Evolutionary conservation across 2,329 filamentous ascomycete species (phyloP).

Genomic region (Diaporthe citriasiana): DNA sequence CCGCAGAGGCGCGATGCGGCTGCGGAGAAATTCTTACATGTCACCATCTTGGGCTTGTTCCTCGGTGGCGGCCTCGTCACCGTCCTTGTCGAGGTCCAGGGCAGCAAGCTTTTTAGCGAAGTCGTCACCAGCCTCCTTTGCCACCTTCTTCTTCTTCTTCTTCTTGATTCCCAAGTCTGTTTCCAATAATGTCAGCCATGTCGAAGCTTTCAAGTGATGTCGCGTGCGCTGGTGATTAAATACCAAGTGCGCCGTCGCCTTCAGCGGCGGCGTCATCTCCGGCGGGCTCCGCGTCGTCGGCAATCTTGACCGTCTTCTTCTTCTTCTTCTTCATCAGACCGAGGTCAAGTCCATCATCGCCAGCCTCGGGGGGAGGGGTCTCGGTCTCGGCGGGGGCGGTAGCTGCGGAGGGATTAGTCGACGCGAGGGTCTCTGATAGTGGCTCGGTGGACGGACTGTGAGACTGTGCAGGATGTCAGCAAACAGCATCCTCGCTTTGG

Average conservation of each 20-base stretch:
- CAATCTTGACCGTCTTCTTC: constrained; percentile 71
- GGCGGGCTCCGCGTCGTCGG: constrained; percentile 67
- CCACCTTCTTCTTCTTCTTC: constrained; percentile 86
- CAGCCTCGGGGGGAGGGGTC: constrained; percentile 70
- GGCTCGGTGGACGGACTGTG: constrained; percentile 43
- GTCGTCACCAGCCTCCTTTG: constrained; percentile 67
- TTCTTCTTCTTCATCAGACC: constrained; percentile 83
- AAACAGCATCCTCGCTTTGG: constrained; percentile 3
- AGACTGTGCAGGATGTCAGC: constrained; percentile 38
- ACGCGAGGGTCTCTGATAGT: constrained; percentile 42
- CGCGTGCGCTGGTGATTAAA: constrained; percentile 18
- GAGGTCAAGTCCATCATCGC: constrained; percentile 68
- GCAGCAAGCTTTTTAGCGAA: constrained; percentile 74
- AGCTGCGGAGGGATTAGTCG: constrained; percentile 43
- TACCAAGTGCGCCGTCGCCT: constrained; percentile 52
- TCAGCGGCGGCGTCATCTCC: constrained; percentile 61
- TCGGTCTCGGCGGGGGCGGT: constrained; percentile 47
- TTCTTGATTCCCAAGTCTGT: constrained; percentile 66
- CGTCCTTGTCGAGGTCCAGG: constrained; percentile 72
- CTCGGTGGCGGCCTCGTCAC: constrained; percentile 67
- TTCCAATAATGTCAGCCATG: constrained; percentile 46
- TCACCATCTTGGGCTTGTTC: constrained; percentile 77
- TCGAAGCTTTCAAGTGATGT: constrained; percentile 51
- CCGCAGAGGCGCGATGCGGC: constrained; percentile 45
- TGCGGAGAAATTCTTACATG: constrained; percentile 66